Base-by-base conservation (phyloP, 805 yeast genomes). In the Sugiyamaella lignohabitans region DNA sequence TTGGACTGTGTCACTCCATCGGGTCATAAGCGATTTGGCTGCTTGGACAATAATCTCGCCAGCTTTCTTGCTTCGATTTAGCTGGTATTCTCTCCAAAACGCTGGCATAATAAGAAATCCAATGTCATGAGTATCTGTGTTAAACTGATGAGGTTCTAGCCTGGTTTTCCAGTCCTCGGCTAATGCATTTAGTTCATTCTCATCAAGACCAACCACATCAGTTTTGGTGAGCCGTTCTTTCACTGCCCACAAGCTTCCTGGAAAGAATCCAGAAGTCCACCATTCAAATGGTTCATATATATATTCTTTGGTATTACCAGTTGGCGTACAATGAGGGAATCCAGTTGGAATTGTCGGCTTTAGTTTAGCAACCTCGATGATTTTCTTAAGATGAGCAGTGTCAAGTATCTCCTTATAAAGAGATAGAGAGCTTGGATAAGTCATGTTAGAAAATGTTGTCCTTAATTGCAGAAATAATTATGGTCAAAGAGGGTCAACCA, bases 41-140 rank as follows among this genome's bases (percentile, higher is more conserved):
- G 67, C 64, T 8, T 45, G 41, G 18, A 56, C 52, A 35, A 60
- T 53, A 32, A 48, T 48, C 2, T 54, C 55, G 5, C 42, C 51
- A 2, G 65, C 53, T 17, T 50, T 50, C 20, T 36, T 32, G 42
- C 52, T 51, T 22, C 53, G 50, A 18, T 43, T 47, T 17, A 58
- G 41, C 43, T 54, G 17, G 37, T 56, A 59, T 38, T 60, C 61
- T 41, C 66, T 51, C 38, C 49, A 40, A 24, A 55, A 55, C 1
- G 66, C 43, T 4, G 66, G 65, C 49, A 51, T 46, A 14, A 63
- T 55, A 40, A 61, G 47, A 46, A 63, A 62, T 2, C 64, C 65
- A 27, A 62, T 47, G 45, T 63, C 67, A 47, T 63, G 67, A 20
- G 64, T 62, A 38, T 54, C 58, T 8, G 60, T 55, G 30, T 59